A percentile compares a stretch with the other conserved stretches of the same genome.
These are phyloP conservation scores for Medicago ruthenica DNA, from an alignment of 306 rosid species.

Conservation along the genomic window DNA sequence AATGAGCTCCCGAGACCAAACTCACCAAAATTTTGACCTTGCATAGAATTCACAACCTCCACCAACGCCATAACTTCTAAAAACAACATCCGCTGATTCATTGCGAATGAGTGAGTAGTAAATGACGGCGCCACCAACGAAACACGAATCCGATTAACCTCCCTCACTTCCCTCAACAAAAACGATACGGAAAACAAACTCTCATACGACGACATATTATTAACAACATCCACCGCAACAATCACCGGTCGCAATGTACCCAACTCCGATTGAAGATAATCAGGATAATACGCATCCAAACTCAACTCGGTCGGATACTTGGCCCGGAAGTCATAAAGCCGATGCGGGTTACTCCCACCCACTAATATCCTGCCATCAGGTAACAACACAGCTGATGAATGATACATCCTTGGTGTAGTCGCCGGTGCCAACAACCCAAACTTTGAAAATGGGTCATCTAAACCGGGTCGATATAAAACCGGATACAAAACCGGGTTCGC, in stretches of 20 bases:
- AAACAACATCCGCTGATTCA: conserved; percentile 70
- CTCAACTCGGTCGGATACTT: conserved; percentile 72
- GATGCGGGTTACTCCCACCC: conserved; percentile 85
- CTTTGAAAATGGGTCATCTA: conserved; percentile 11
- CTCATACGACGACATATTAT: conserved; percentile 47
- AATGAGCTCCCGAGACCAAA: background rate
- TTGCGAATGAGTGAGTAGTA: conserved; percentile 71
- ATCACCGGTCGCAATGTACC: conserved; percentile 47
- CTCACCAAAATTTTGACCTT: background rate
- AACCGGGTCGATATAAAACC: conserved; percentile 54
- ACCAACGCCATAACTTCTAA: conserved; percentile 40
- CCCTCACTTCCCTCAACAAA: conserved; percentile 28
- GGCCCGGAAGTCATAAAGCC: conserved; percentile 57
- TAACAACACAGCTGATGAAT: conserved; percentile 65
- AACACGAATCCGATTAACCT: conserved; percentile 26
- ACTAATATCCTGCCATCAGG: conserved; percentile 77
- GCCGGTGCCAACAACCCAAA: conserved; percentile 56
- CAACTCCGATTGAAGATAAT: conserved; percentile 49
- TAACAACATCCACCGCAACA: conserved; percentile 45
- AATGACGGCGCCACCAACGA: conserved; percentile 69
- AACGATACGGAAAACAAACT: conserved; percentile 51
- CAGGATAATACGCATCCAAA: conserved; percentile 65
- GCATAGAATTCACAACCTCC: conserved; percentile 27
- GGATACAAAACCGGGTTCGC: conserved; percentile 59
- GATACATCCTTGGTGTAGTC: conserved; percentile 66